Conservation (phyloP, 129 eudicot genomes). For the Deinandra increscens region DNA sequence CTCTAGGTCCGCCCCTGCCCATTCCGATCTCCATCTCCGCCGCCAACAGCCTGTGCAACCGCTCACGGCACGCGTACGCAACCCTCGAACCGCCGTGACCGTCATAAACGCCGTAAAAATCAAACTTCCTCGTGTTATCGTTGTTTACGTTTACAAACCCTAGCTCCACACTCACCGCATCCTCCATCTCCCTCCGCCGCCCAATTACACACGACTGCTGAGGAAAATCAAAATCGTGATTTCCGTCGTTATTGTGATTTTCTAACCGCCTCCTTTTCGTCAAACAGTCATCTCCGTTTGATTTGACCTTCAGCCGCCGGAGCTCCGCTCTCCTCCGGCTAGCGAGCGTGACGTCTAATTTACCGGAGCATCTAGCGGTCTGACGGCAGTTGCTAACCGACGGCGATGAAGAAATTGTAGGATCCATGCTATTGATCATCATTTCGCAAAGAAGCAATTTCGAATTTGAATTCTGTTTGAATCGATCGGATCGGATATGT, state of each 20-base stretch:
- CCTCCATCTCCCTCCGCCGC: constrained; percentile 69
- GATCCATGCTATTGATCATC: constrained; percentile 17
- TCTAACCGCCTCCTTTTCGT: background rate
- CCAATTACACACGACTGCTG: constrained; percentile 48
- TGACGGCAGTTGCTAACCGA: too few species aligned
- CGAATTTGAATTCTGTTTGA: background rate
- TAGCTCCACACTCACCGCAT: constrained; percentile 44
- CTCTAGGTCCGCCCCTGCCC: too few species aligned
- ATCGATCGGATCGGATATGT: background rate
- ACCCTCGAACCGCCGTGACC: constrained; percentile 73
- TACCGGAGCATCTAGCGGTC: too few species aligned
- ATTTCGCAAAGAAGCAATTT: background rate
- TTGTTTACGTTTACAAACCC: constrained; percentile 26
- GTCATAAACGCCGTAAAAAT: constrained; percentile 64
- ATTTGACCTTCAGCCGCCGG: constrained; percentile 28
- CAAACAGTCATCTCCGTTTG: constrained; percentile 16
- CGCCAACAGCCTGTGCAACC: constrained; percentile 42
- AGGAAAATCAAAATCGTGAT: constrained; percentile 19
- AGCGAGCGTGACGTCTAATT: too few species aligned
- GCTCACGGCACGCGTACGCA: constrained; percentile 42
- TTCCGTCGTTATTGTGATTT: background rate
- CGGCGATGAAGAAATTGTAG: too few species aligned
- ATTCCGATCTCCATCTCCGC: constrained; percentile 31
- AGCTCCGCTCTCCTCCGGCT: background rate
- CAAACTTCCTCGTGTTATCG: constrained; percentile 13